phyloP scores from a whole-genome alignment of 345 rosid genomes.

The Turritis glabra region DNA sequence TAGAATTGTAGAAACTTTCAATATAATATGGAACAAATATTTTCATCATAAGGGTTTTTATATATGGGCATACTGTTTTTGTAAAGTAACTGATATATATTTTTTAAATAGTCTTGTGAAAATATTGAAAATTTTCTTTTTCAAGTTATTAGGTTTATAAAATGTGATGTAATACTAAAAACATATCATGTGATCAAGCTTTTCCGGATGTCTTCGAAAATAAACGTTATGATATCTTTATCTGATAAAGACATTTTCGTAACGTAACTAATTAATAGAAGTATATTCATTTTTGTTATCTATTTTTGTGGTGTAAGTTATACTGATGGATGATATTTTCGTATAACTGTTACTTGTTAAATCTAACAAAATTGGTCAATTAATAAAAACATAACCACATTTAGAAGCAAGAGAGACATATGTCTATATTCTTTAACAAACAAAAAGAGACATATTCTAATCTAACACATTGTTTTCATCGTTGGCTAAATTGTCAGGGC shows the following conservation, averaged over 20 bases:
- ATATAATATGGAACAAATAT: background rate
- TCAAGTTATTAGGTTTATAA: background rate
- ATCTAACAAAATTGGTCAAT: background rate
- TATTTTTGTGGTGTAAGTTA: conserved; percentile 3
- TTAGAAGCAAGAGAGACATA: background rate
- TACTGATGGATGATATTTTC: background rate
- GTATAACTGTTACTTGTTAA: background rate
- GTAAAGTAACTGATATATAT: no score
- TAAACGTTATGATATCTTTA: background rate
- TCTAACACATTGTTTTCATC: background rate
- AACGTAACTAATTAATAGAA: background rate
- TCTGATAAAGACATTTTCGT: conserved; percentile 9
- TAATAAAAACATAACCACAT: background rate
- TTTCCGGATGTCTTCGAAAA: background rate
- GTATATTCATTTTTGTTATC: background rate
- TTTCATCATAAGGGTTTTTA: background rate
- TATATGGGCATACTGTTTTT: background rate
- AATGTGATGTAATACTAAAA: background rate
- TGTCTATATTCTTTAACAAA: background rate
- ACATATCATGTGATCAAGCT: background rate
- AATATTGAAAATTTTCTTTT: background rate
- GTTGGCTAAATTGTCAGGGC: conserved; percentile 51
- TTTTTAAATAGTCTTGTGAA: no score
- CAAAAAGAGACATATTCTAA: background rate
- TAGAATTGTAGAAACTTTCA: background rate